phyloP scores from a whole-genome alignment of 345 rosid species.

The Pseudoturritis turrita region DNA sequence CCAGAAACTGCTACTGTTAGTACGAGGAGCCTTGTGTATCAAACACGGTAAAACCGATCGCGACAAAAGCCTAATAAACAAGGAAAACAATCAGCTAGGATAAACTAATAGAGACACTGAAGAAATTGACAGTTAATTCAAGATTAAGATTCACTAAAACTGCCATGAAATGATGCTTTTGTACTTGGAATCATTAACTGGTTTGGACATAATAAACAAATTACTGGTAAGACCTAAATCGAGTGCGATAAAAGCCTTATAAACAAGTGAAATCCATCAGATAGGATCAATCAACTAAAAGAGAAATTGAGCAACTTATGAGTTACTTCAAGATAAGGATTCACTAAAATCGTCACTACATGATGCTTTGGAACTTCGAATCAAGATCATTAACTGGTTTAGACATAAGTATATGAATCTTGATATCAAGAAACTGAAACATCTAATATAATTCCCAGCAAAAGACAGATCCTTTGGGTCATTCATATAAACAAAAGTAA shows the following conservation, averaged over 20 bases:
- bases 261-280: slow-evolving; percentile 1
- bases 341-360: not conserved
- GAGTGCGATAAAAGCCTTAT: slow-evolving; percentile 61
- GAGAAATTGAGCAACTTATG: not conserved
- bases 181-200: not conserved
- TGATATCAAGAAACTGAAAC: not conserved
- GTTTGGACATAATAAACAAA: too few relatives aligned
- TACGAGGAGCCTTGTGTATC: slow-evolving; percentile 64
- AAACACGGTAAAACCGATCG: slow-evolving; percentile 52
- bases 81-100: not conserved
- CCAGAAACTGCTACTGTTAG: slow-evolving; percentile 83
- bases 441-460: not conserved
- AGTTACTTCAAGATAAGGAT: not conserved
- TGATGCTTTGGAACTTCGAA: not conserved
- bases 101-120: not conserved
- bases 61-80: slow-evolving; percentile 54
- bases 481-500: not conserved
- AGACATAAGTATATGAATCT: not conserved
- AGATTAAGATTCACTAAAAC: not conserved
- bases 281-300: not conserved
- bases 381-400: not conserved
- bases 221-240: too few relatives aligned
- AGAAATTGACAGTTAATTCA: not conserved
- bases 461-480: slow-evolving; percentile 6
- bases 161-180: not conserved